These are phyloP conservation scores for Funneliformis geosporum DNA, from an alignment of 192 early-diverging fungal genomes.

Conservation along the genomic window DNA sequence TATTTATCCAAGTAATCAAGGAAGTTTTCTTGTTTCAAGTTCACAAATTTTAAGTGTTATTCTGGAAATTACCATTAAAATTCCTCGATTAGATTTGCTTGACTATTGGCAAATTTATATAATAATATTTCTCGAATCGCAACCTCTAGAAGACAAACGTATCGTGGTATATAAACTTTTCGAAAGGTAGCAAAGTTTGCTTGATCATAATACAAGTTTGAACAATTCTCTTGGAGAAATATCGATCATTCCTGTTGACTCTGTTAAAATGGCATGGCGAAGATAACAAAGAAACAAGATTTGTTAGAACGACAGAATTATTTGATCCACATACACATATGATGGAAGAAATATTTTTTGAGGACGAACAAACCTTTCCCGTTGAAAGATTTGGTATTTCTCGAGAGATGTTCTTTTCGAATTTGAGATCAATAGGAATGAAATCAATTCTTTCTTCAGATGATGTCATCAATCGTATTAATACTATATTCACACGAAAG, in stretches of 20 bases:
- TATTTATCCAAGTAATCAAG: not conserved
- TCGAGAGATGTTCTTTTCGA: not conserved
- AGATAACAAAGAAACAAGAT: not conserved
- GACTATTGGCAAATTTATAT: not conserved
- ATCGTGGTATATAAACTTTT: not conserved
- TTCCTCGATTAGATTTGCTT: not conserved
- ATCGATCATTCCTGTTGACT: not conserved
- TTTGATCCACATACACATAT: not conserved
- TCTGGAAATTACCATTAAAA: not conserved
- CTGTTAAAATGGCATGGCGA: not conserved
- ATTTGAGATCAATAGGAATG: not conserved
- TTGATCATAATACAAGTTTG: not conserved
- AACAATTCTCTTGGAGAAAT: not conserved
- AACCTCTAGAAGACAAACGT: no score
- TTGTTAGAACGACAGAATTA: not conserved
- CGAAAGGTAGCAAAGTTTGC: not conserved
- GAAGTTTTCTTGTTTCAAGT: not conserved
- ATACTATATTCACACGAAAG: not conserved
- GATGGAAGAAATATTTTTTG: slow-evolving; percentile 3
- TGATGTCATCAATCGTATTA: not conserved
- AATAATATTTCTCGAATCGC: not conserved
- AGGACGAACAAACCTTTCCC: not conserved
- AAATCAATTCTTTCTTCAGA: not conserved
- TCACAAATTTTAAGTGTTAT: not conserved
- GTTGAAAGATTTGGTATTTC: not conserved